Percentiles rank a stretch among this genome's conserved stretches.
Conservation (phyloP, 495 filamentous ascomycete genomes). For the Poronia punctata region DNA sequence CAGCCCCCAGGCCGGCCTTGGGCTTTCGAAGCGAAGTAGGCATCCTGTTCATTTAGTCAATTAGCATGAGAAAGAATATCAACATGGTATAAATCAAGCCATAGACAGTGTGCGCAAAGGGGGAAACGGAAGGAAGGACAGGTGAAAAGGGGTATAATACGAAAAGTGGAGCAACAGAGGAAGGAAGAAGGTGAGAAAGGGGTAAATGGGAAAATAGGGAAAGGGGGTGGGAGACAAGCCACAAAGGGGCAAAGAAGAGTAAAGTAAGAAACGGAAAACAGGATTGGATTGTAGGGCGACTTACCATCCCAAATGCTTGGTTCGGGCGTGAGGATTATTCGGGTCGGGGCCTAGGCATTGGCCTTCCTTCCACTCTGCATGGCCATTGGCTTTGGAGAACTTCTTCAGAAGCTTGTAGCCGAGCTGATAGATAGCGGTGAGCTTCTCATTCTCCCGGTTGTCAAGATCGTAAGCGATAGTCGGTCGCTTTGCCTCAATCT, state of each 20-base stretch:
- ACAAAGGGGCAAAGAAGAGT: too few species aligned
- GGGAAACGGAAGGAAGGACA: too few species aligned
- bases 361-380: slow-evolving; percentile 3
- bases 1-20: slow-evolving; percentile 9
- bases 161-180: too few species aligned
- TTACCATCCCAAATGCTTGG: slow-evolving; percentile 6
- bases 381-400: background rate
- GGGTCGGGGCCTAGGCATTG: slow-evolving; percentile 1
- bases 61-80: too few species aligned
- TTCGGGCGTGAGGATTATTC: background rate
- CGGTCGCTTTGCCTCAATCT: background rate
- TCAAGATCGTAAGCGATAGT: background rate
- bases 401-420: slow-evolving; percentile 6
- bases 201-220: too few species aligned
- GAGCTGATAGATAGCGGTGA: background rate
- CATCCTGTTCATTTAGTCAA: too few species aligned
- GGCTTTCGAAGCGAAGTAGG: background rate
- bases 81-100: background rate
- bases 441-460: background rate
- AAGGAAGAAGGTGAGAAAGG: too few species aligned
- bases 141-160: too few species aligned
- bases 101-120: background rate
- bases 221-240: too few species aligned
- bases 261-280: too few species aligned
- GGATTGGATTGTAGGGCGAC: too few species aligned